Evolutionary conservation across 2,329 filamentous ascomycete genomes (phyloP), one percentile per base, ranked within the genome.

Genomic region (Leptoxyphium fumago): DNA sequence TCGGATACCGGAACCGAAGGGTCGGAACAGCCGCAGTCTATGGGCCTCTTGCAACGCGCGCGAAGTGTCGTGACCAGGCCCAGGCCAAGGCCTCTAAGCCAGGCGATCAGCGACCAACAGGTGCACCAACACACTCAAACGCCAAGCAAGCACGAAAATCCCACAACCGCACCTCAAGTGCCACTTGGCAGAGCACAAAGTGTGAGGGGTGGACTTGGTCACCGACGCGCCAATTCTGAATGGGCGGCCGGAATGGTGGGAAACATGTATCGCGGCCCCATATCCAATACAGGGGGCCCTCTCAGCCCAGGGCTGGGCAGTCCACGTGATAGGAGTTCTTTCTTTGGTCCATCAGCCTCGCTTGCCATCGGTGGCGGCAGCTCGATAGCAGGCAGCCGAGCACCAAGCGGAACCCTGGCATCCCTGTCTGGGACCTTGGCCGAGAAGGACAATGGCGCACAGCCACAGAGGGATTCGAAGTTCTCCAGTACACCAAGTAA

Each of bases 231-330:
- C 11, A 64, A 61, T 30, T 68, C 66, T 4, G 69, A 71, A 32
- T 64, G 64, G 52, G 57, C 55, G 8, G 49, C 45, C 14, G 44
- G 74, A 47, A 75, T 94, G 28, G 81, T 94, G 41, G 85, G 84
- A 55, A 87, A 88, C 62, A 94, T 94, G 83, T 93, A 93, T 67
- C 81, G 80, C 56, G 82, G 82, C 11, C 75, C 78, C 9, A 59
- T 64, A 3, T 52, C 61, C 9, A 56, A 50, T 9, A 43, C 74
- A 14, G 45, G 49, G 2, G 55, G 54, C 10, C 55, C 57, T 36
- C 38, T 52, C 52, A 51, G 55, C 44, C 60, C 82, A 17, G 73
- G 76, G 3, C 73, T 78, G 8, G 69, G 75, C 44, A 66, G 62
- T 38, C 82, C 79, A 17, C 77, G 39, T 28, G 49, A 61, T 21